These are phyloP conservation scores for Clathrus columnatus DNA, from an alignment of 768 basidiomycete species.

Conservation along the genomic window DNA sequence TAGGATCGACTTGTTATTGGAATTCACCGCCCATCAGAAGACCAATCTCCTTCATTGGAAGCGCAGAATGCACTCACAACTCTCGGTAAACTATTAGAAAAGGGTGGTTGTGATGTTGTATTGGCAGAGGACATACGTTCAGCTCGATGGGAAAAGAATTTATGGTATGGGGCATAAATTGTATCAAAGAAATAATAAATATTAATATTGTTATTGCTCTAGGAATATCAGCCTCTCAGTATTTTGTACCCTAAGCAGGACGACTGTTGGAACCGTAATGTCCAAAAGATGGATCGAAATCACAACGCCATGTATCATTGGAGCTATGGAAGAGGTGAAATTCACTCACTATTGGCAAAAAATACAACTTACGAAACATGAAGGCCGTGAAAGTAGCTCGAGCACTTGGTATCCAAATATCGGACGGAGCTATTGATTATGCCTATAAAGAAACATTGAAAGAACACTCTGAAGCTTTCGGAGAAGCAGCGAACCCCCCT, in stretches of 20 bases:
- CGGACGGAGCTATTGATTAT: conserved; percentile 18
- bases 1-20: conserved; percentile 23
- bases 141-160: conserved; percentile 24
- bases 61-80: conserved; percentile 12
- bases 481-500: conserved; percentile 15
- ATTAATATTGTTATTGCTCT: not conserved
- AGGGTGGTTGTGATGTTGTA: conserved; percentile 18
- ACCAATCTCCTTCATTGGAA: not conserved
- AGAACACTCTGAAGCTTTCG: conserved; percentile 4
- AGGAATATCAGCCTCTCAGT: conserved; percentile 6
- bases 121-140: conserved; percentile 20
- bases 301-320: conserved; percentile 9
- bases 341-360: not conserved
- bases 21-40: conserved; percentile 16
- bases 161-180: conserved; percentile 17
- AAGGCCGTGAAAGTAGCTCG: conserved; percentile 21
- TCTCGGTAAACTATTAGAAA: conserved; percentile 16
- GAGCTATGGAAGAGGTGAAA: conserved; percentile 20
- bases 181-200: not conserved
- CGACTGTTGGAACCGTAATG: conserved; percentile 12
- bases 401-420: conserved; percentile 15
- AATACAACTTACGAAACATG: not conserved
- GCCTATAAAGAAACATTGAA: conserved; percentile 15
- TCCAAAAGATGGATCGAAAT: conserved; percentile 14
- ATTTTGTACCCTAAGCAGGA: not conserved